Percentiles rank a stretch among this genome's conserved stretches.
Evolutionary conservation across 768 basidiomycete species (phyloP).

Genomic region (Serendipita sp.): DNA sequence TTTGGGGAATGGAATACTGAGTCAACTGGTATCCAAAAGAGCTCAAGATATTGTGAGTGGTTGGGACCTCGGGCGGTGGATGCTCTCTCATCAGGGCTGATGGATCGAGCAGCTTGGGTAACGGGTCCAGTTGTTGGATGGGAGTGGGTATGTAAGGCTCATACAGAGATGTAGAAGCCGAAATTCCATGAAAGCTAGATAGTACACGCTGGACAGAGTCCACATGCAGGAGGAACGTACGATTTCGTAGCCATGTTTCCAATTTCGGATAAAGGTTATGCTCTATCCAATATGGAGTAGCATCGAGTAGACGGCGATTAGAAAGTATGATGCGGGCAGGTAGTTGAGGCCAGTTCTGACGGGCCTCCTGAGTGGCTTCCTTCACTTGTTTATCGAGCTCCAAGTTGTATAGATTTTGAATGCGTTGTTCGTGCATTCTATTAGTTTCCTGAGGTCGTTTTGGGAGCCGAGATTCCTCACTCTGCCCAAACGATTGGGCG

Average conservation of each 20-base stretch:
- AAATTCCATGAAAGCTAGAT: background rate
- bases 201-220: background rate
- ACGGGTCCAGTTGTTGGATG: too few species aligned
- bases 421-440: background rate
- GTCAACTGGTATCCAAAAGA: too few species aligned
- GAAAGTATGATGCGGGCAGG: background rate
- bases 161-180: background rate
- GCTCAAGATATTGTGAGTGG: too few species aligned
- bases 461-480: background rate
- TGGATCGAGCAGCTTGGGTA: too few species aligned
- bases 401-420: background rate
- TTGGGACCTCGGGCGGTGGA: too few species aligned
- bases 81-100: too few species aligned
- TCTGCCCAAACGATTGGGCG: background rate
- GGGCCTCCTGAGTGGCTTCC: background rate
- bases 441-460: background rate
- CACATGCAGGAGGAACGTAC: background rate
- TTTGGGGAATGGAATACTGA: too few species aligned
- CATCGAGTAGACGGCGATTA: background rate
- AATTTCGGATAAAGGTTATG: background rate
- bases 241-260: background rate
- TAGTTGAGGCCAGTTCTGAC: background rate
- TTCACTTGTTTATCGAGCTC: background rate
- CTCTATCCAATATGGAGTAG: background rate
- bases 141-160: too few species aligned